Conservation (phyloP, 805 yeast species). For the Hanseniaspora taiwanica region DNA sequence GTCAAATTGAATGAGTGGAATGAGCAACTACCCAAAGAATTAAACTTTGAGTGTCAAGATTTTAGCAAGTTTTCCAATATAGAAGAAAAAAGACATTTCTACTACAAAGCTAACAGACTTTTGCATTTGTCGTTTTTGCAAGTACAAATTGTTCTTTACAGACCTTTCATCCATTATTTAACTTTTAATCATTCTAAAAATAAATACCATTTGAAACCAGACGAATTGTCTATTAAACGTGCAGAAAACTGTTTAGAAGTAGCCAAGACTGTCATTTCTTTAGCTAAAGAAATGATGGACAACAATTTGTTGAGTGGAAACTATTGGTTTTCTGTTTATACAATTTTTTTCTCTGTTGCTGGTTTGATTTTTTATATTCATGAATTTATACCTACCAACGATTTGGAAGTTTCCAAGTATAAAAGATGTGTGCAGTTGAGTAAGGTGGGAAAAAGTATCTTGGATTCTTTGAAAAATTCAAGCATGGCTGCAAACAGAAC, state of each 20-base stretch:
- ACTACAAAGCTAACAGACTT: conserved; percentile 53
- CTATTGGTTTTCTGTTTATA: conserved; percentile 89
- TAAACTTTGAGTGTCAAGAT: conserved; percentile 39
- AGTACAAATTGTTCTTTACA: conserved; percentile 70
- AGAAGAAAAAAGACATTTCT: conserved; percentile 14
- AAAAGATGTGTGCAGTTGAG: conserved; percentile 57
- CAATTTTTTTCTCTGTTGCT: conserved; percentile 85
- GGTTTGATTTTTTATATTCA: conserved; percentile 75
- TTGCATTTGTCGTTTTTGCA: conserved; percentile 64
- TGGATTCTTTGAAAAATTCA: conserved; percentile 57
- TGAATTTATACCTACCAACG: conserved; percentile 31
- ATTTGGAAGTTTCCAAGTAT: conserved; percentile 36
- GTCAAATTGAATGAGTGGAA: conserved; percentile 62
- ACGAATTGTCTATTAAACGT: conserved; percentile 41
- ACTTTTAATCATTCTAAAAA: conserved; percentile 36
- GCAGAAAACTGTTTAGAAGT: conserved; percentile 79
- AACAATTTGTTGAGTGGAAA: conserved; percentile 68
- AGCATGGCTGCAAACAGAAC: conserved; percentile 72
- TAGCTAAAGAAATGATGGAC: conserved; percentile 69
- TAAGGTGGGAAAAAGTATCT: conserved; percentile 63
- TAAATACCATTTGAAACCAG: conserved; percentile 7
- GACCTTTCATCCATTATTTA: conserved; percentile 72
- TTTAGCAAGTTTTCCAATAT: conserved; percentile 27
- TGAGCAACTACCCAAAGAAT: conserved; percentile 53
- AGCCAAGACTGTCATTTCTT: conserved; percentile 64